A percentile compares a stretch with the other conserved stretches of the same genome.
phyloP scores from a whole-genome alignment of 1,284 basidiomycete genomes.

The Leccinum subspadiceum region DNA sequence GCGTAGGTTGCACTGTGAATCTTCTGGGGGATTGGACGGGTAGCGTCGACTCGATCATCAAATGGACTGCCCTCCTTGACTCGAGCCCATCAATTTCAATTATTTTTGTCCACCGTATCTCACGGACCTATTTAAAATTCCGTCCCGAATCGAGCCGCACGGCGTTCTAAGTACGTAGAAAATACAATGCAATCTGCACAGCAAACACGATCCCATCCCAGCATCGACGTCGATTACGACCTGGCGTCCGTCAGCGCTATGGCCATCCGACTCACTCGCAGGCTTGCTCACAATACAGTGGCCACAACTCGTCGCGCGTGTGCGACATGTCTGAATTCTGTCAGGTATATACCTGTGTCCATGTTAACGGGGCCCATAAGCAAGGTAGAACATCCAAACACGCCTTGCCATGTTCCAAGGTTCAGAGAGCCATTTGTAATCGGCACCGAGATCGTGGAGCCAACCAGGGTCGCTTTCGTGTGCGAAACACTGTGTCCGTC shows the following conservation, averaged over 20 bases:
- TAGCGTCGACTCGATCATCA: neutral
- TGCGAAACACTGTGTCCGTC: constrained; percentile 65
- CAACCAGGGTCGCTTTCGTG: constrained; percentile 84
- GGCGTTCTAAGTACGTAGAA: constrained; percentile 10
- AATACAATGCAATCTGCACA: constrained; percentile 3
- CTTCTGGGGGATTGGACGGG: neutral
- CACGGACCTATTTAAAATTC: constrained; percentile 21
- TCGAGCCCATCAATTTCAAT: constrained; percentile 19
- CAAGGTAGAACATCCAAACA: constrained; percentile 9
- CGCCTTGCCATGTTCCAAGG: constrained; percentile 90
- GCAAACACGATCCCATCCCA: neutral
- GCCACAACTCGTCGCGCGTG: constrained; percentile 75
- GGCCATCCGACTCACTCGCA: neutral
- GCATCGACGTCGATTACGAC: constrained; percentile 7
- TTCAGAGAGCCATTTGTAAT: constrained; percentile 82
- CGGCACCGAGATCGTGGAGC: constrained; percentile 79
- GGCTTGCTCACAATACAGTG: constrained; percentile 67
- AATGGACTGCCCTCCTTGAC: constrained; percentile 2
- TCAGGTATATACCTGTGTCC: constrained; percentile 71
- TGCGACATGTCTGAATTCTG: constrained; percentile 71
- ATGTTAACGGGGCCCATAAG: constrained; percentile 3
- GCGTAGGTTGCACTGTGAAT: neutral
- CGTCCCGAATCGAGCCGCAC: constrained; percentile 15
- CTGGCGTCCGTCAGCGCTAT: constrained; percentile 9
- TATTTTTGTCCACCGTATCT: constrained; percentile 20